Percentiles rank a stretch among this genome's conserved stretches.
These are phyloP conservation scores for Pythium phragmitis DNA, from an alignment of 352 stramenopile genomes.

Conservation along the genomic window DNA sequence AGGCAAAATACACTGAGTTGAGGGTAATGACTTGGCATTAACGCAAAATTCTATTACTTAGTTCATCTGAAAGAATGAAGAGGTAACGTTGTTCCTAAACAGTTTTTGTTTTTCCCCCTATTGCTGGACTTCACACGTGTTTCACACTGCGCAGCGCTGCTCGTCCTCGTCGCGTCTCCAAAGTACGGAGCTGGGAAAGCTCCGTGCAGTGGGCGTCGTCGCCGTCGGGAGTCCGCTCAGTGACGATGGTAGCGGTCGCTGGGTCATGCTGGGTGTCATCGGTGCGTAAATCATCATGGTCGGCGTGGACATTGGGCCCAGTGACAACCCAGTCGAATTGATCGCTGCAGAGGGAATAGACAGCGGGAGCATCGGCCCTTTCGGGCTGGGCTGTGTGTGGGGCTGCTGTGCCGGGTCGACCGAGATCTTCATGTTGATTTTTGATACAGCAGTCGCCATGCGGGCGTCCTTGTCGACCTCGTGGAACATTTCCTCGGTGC, in stretches of 20 bases:
- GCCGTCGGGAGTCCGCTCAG: slow-evolving; percentile 36
- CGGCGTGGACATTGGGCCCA: slow-evolving; percentile 27
- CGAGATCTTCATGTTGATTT: slow-evolving; percentile 56
- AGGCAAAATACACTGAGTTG: neutral
- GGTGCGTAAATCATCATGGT: slow-evolving; percentile 33
- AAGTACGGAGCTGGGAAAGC: slow-evolving; percentile 54
- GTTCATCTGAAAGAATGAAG: too few relatives aligned
- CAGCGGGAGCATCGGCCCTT: slow-evolving; percentile 13
- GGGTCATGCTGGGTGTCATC: slow-evolving; percentile 31
- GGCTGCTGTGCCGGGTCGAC: slow-evolving; percentile 10
- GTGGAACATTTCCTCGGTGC: slow-evolving; percentile 79
- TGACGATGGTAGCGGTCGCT: slow-evolving; percentile 43
- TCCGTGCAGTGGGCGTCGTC: slow-evolving; percentile 21
- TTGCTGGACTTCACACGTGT: too few relatives aligned
- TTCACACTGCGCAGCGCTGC: slow-evolving; percentile 15
- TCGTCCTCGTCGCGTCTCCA: slow-evolving; percentile 40
- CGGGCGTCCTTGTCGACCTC: slow-evolving; percentile 61
- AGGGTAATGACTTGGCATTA: neutral
- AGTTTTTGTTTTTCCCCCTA: too few relatives aligned
- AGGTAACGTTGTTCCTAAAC: neutral
- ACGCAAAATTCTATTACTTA: too few relatives aligned
- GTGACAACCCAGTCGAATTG: slow-evolving; percentile 21
- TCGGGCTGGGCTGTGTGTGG: slow-evolving; percentile 17
- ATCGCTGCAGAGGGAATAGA: slow-evolving; percentile 10
- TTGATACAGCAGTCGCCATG: slow-evolving; percentile 50